These are phyloP conservation scores for Bisporella sp. DNA, from an alignment of 2,329 filamentous ascomycete species.

Conservation along the genomic window DNA sequence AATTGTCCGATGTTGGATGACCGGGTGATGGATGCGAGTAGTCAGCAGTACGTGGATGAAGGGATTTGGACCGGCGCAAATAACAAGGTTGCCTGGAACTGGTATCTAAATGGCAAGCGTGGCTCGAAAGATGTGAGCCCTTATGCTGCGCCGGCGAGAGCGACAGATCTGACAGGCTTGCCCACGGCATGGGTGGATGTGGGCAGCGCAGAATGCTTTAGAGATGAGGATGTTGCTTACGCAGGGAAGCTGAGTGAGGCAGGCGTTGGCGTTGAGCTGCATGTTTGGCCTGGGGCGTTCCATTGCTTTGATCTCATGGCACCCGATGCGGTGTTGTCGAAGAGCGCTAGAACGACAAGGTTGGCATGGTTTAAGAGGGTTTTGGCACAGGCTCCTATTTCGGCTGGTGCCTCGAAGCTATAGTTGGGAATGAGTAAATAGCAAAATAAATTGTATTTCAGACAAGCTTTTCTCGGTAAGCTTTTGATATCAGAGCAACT, in stretches of 20 bases:
- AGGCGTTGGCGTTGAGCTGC: slow-evolving; percentile 29
- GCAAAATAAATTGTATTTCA: no score
- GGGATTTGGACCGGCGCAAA: slow-evolving; percentile 26
- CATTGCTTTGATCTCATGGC: not conserved
- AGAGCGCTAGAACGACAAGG: not conserved
- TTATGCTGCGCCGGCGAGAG: slow-evolving; percentile 28
- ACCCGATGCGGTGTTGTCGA: not conserved
- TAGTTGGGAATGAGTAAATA: no score
- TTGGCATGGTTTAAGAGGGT: not conserved
- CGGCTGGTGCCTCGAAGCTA: no score
- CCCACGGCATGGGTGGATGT: slow-evolving; percentile 31
- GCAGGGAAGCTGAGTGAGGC: slow-evolving; percentile 28
- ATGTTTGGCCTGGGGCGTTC: slow-evolving; percentile 28
- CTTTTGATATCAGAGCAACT: no score
- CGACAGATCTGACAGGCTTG: slow-evolving; percentile 22
- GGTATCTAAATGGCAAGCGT: slow-evolving; percentile 23
- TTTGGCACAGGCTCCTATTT: not conserved
- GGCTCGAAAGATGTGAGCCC: slow-evolving; percentile 23
- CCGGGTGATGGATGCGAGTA: slow-evolving; percentile 6
- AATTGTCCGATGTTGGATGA: slow-evolving; percentile 25
- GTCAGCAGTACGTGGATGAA: slow-evolving; percentile 15
- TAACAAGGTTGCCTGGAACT: slow-evolving; percentile 28
- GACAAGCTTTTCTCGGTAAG: no score
- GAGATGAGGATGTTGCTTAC: slow-evolving; percentile 29
- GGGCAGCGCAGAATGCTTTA: slow-evolving; percentile 28